Evolutionary conservation across 495 filamentous ascomycete genomes (phyloP), one percentile per base, ranked within the genome.

Genomic region (Tuber umbilicatum): DNA sequence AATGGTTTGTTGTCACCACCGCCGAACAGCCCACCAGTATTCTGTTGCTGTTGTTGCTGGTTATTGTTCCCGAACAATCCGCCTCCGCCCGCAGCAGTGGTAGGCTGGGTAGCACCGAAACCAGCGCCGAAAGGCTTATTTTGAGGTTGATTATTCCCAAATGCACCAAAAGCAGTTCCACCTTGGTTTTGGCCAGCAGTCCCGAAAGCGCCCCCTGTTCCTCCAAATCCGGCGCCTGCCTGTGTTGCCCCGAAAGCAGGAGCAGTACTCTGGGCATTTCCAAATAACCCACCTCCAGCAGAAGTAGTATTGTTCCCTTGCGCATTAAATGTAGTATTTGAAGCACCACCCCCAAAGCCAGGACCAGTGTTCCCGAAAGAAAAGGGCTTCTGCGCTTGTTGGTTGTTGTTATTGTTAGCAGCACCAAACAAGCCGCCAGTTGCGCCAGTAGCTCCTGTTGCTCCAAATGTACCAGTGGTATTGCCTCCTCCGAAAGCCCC

Each of bases 21-120:
- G n/a, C 88, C 89, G 79, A 93, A 92, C 6, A 92, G 82, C 70
- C 89, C 87, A 12, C 85, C 87, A 19, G 90, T 86, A 70, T 89
- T 88, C 73, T 86, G 87, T 75, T 85, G 86, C 76, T 88, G 87
- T 70, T 84, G 83, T 70, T 82, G 79, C 45, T 82, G 75, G 27
- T 81, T 81, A 60, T 81, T 78, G 67, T 75, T 79, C 19, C 87
- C 87, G 79, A 88, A 88, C 6, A 88, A 81, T 23, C 87, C 84
- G 31, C 83, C 81, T 27, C 85, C 78, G 17, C 85, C 84, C 17
- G 85, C 78, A 84, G 84, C 73, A 69, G 77, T 82, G 27, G 83
- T 83, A 39, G 78, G 82, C 37, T 77, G 71, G 45, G 84, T 81
- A 60, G 76, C 74, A 71, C 85, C 85, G 74, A 87, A 87, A 0